Percentiles rank a stretch among this genome's conserved stretches.
Evolutionary conservation across 345 rosid genomes (phyloP).

Genomic region (Populus ilicifolia): DNA sequence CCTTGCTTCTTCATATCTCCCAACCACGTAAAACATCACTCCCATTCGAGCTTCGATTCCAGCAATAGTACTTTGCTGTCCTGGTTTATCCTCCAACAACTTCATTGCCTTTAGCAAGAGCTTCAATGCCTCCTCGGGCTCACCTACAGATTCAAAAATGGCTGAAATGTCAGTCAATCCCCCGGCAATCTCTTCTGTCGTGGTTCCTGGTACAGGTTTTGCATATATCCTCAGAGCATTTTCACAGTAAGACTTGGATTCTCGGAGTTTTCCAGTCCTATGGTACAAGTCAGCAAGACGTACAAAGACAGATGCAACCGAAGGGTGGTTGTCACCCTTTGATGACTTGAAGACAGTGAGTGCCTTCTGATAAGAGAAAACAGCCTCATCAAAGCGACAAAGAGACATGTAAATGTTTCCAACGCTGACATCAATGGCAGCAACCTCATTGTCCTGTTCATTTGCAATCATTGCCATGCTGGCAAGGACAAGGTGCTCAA

Average conservation of each 20-base stretch:
- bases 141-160: constrained; percentile 92
- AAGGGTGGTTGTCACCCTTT: constrained; percentile 91
- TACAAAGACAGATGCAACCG: constrained; percentile 86
- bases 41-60: constrained; percentile 99
- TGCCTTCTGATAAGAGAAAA: constrained; percentile 98
- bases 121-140: constrained; percentile 97
- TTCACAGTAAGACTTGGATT: constrained; percentile 92
- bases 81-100: constrained; percentile 91
- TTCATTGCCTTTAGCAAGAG: constrained; percentile 90
- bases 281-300: constrained; percentile 95
- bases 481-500: constrained; percentile 95
- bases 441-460: constrained; percentile 91
- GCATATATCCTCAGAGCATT: constrained; percentile 86
- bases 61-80: constrained; percentile 93
- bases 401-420: constrained; percentile 88
- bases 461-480: constrained; percentile 99
- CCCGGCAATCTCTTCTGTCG: constrained; percentile 83
- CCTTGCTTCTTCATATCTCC: constrained; percentile 88
- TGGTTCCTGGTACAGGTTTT: constrained; percentile 94
- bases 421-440: constrained; percentile 91
- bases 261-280: constrained; percentile 90
- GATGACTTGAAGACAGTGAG: constrained; percentile 94
- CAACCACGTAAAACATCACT: constrained; percentile 90
- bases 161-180: constrained; percentile 93
- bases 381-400: constrained; percentile 91